Evolutionary conservation across 331 rosid genomes (phyloP).

Genomic region (Pyrus hybrid): DNA sequence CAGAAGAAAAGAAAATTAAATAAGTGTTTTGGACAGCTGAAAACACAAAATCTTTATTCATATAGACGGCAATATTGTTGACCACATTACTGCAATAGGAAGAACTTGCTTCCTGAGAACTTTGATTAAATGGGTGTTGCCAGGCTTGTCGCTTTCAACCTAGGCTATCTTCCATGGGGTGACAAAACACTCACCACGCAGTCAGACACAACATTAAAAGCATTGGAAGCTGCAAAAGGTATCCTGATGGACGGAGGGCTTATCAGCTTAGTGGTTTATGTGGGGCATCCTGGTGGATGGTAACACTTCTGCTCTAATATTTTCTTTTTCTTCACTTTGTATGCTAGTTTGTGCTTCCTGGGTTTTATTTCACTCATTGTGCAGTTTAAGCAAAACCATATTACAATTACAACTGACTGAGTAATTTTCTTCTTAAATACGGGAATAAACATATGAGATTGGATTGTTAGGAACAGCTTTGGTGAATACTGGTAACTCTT

Average conservation of each 20-base stretch:
- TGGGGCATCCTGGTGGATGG: conserved; percentile 94
- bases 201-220: conserved; percentile 62
- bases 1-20: too few species aligned
- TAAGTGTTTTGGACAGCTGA: too few species aligned
- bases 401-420: background rate
- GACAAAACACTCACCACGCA: conserved; percentile 62
- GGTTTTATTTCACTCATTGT: background rate
- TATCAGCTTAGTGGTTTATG: conserved; percentile 78
- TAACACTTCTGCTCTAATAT: conserved; percentile 24
- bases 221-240: conserved; percentile 63
- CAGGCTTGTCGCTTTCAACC: conserved; percentile 91
- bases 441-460: background rate
- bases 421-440: background rate
- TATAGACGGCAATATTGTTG: background rate
- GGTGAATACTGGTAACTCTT: too few species aligned
- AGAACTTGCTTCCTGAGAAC: background rate
- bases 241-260: conserved; percentile 61
- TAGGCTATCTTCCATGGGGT: conserved; percentile 90
- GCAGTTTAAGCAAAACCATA: background rate
- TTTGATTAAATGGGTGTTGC: conserved; percentile 20
- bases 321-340: background rate
- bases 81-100: background rate
- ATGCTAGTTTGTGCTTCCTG: background rate
- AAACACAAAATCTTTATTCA: background rate
- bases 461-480: background rate